Conservation (phyloP, 202 grass and related monocot genomes). For the Schoenoplectus tabernaemontani region DNA sequence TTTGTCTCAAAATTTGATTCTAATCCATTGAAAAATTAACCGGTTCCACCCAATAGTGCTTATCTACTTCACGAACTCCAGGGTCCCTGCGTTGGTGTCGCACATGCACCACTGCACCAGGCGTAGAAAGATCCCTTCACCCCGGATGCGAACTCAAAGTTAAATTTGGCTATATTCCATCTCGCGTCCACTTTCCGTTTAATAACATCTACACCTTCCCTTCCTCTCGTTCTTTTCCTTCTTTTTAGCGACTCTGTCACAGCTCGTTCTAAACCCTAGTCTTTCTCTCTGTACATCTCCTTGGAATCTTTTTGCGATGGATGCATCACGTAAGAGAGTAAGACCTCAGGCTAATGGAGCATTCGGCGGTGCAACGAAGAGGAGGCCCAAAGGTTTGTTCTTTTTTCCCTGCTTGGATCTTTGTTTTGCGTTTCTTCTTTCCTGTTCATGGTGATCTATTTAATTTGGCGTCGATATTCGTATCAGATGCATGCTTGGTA, state of each 20-base stretch:
- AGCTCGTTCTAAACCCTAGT: constrained; percentile 1
- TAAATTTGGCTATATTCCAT: not conserved
- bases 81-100: not conserved
- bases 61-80: not conserved
- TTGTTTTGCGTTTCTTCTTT: not conserved
- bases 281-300: not conserved
- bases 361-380: not conserved
- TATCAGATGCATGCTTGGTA: not conserved
- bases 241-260: not conserved
- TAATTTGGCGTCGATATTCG: not conserved
- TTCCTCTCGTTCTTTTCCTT: not conserved
- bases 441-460: not conserved
- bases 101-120: constrained; percentile 9
- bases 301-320: not conserved
- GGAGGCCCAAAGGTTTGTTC: constrained; percentile 1
- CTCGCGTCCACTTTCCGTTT: constrained; percentile 16
- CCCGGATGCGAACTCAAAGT: constrained; percentile 1
- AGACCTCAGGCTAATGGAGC: constrained; percentile 1
- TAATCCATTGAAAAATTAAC: too few relatives aligned
- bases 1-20: too few relatives aligned
- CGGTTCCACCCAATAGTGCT: too few relatives aligned
- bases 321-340: constrained; percentile 5
- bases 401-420: not conserved
- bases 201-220: not conserved
- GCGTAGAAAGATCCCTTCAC: not conserved